Conservation (phyloP, 1,139 yeast genomes). For the Arxiozyma heterogenica region DNA sequence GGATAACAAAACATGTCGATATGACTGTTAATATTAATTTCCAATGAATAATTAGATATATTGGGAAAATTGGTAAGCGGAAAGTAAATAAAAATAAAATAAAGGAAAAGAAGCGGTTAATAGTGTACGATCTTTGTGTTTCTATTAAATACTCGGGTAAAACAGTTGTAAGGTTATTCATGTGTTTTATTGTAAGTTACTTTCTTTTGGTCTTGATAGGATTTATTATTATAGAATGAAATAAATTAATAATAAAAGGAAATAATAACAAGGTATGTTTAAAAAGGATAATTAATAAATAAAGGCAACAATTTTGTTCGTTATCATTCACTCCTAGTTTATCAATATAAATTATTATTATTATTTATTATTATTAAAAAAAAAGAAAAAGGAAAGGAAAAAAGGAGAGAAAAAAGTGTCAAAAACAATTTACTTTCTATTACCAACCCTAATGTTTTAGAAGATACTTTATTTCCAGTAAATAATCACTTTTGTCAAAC, state of each 20-base stretch:
- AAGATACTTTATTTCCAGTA: too few relatives aligned
- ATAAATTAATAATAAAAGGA: background rate
- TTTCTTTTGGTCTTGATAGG: background rate
- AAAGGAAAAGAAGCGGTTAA: background rate
- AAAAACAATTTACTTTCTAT: too few relatives aligned
- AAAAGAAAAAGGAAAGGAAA: too few relatives aligned
- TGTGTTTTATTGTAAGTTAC: background rate
- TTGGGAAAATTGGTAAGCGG: background rate
- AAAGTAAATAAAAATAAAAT: background rate
- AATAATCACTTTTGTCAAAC: background rate
- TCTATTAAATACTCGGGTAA: background rate
- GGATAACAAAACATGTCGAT: background rate
- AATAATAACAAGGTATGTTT: background rate
- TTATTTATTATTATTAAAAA: too few relatives aligned
- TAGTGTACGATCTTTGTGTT: background rate
- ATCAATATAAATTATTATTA: background rate
- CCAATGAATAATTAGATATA: background rate
- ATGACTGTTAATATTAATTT: constrained; percentile 6
- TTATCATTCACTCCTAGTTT: background rate
- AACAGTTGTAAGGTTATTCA: background rate
- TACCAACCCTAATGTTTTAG: background rate
- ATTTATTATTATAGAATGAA: too few relatives aligned
- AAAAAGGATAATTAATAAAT: background rate
- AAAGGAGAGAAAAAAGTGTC: background rate
- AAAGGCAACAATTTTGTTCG: background rate